Evolutionary conservation across 805 yeast species (phyloP), one percentile per base, ranked within the genome.

Genomic region (Candida cerambycidarum): DNA sequence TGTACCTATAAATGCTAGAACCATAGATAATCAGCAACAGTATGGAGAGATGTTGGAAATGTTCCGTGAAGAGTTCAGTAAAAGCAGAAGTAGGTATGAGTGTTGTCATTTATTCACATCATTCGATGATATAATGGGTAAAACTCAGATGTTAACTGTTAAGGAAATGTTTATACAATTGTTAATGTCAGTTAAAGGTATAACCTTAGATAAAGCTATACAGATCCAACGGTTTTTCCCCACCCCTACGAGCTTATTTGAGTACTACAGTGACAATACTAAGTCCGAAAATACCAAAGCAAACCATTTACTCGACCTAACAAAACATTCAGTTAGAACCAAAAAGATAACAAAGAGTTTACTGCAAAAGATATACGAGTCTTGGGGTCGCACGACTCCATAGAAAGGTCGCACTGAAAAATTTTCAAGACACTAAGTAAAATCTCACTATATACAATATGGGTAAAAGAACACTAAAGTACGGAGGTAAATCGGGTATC

Each of bases 181-280:
- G 83, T 72, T 93, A 16, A 79, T 89, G 84, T 78, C 89, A 2
- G 75, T 85, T 2, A 75, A 78, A 46, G 99, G 98, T 0, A 71
- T 93, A 1, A 80, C 96, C 0, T 63, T 87, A 23, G 97, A 92
- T 48, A 89, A 86, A 57, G 99, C 99, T 0, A 57, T 80, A 8
- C 79, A 79, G 6, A 80, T 93, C 8, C 97, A 90, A 61, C 67
- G 69, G 14, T 58, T 72, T 32, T 93, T 72, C 56, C 79, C 80
- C 2, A 90, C 97, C 0, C 93, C 97, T 0, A 65, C 66, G 27
- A 58, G 56, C 14, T 68, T 92, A n/a, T 58, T 83, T 10, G 67
- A 71, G 15, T 78, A 73, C 9, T 85, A 68, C 51, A 65, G 31
- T 4, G 46, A 51, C 17, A 24, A 48, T 4, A 5, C 17, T 4